Base-by-base conservation (phyloP, 768 basidiomycete genomes). In the Mycena indigotica region DNA sequence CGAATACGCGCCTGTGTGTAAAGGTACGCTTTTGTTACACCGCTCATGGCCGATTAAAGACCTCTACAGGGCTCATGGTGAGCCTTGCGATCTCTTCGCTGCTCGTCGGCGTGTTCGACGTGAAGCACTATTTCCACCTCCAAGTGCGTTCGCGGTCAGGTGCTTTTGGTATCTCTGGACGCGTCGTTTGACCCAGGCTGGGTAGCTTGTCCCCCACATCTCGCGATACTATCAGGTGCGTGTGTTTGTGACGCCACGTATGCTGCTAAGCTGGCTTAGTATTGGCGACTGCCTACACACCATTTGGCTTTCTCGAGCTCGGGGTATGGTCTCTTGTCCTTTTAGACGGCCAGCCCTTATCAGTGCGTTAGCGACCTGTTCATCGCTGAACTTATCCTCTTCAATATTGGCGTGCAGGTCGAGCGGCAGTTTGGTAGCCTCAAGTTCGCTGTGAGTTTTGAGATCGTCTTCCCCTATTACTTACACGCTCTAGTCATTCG, bases 71-170 rank as follows among this genome's bases (percentile, higher is more conserved):
- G 28, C 74, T 94, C 57, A 94, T 96, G 85, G 74, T 93, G 55
- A 76, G 78, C 50, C 76, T 83, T 44, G 93, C 85, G 28, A 57
- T 91, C 44, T 80, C 84, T 2, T 91, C 95, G n/a, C 77, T 95
- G 53, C 67, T 84, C 5, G 86, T 80, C 44, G 88, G 91, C 1
- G 69, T 96, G 28, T 89, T 95, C 67, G 93, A 95, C 65, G 75
- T 92, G 63, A 96, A 95, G 70, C 88, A 94, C 66, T 91, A 93
- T 70, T 81, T 93, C 57, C 91, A 95, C 70, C 77, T 97, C 2
- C 94, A 91, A 76, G 88, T 86, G 61, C 62, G 78, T 63, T 46
- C 10, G 38, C 50, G 19, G n/a, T 28, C 23, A 21, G 29, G 21
- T 26, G 50, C 24, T 32, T 26, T 16, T 50, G 53, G 50, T 54